Evolutionary conservation across 495 filamentous ascomycete genomes (phyloP), one percentile per base, ranked within the genome.

Genomic region (Podospora fimiseda): DNA sequence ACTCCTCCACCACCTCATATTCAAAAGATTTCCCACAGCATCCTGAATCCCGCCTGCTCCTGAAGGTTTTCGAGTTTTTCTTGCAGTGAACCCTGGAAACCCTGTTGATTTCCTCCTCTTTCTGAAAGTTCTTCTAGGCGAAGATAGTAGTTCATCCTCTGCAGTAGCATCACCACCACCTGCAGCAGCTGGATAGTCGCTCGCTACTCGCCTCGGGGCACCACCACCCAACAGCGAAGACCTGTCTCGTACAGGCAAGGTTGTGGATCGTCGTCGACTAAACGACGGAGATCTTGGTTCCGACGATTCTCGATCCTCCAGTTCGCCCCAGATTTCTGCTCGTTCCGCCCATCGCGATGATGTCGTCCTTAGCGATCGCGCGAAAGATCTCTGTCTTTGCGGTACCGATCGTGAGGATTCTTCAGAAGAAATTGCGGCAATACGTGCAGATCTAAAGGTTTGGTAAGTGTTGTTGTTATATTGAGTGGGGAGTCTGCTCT

Each of bases 241-340:
- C 33, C 11, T 19, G 23, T 72, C 67, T 37, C 36, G 51, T 5
- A 61, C 50, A 1, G 72, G 67, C 18, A 70, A 42, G 2, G 70
- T 72, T 16, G 64, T 72, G 5, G 70, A 70, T 33, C 74, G 66
- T 3, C 60, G 56, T 37, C 68, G 62, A 45, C 47, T 66, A 18
- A 63, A 50, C 2, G 49, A 27, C 1, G 61, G 57, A 1, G 64
- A 61, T 0, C 67, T 58, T 19, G 75, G 60, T 36, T 61, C 65
- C 1, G 70, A 56, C 11, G 65, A 65, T 51, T 72, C 68, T 60
- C 77, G 74, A 62, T 86, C 81, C 69, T 83, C 73, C n/a, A 85
- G 69, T 57, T 83, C 82, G 43, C 76, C 80, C 81, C 82, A 83
- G 52, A 83, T 86, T 51, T 86, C 82, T 49, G 81, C 77, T 9